phyloP scores from a whole-genome alignment of 495 filamentous ascomycete species.

The Penicillium canariense region DNA sequence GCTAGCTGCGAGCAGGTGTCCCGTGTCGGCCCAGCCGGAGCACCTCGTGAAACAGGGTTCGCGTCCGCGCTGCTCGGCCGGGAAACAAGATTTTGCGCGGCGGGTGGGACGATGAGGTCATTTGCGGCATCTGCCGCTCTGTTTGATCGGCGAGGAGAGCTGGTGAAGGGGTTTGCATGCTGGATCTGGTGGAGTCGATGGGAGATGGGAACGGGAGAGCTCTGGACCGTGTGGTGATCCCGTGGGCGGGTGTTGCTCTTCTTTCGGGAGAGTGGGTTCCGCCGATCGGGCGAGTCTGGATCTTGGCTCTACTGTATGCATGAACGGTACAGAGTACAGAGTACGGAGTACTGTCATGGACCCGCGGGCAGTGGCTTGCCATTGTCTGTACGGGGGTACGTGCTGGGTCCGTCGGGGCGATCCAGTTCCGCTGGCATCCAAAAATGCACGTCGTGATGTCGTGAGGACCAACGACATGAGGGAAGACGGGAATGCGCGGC shows the following conservation, averaged over 20 bases:
- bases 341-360: background rate
- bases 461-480: no score
- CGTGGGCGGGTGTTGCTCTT: constrained; percentile 13
- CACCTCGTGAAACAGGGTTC: constrained; percentile 1
- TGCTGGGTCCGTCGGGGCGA: no score
- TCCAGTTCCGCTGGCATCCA: no score
- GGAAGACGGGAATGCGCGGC: no score
- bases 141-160: no score
- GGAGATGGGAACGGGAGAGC: background rate
- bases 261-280: no score
- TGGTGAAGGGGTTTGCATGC: background rate
- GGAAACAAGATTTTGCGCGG: constrained; percentile 18
- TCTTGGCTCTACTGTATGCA: background rate
- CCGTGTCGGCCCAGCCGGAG: background rate
- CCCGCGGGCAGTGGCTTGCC: background rate
- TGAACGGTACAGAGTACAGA: background rate
- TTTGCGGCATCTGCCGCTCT: no score
- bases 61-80: background rate
- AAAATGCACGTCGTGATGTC: no score
- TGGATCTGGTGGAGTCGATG: background rate
- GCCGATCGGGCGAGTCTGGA: no score
- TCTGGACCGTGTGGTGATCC: constrained; percentile 3
- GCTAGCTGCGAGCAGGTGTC: no score
- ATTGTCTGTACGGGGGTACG: no score
- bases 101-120: background rate